phyloP scores from a whole-genome alignment of 2,329 filamentous ascomycete species.

The Chaetothyriales sp. region DNA sequence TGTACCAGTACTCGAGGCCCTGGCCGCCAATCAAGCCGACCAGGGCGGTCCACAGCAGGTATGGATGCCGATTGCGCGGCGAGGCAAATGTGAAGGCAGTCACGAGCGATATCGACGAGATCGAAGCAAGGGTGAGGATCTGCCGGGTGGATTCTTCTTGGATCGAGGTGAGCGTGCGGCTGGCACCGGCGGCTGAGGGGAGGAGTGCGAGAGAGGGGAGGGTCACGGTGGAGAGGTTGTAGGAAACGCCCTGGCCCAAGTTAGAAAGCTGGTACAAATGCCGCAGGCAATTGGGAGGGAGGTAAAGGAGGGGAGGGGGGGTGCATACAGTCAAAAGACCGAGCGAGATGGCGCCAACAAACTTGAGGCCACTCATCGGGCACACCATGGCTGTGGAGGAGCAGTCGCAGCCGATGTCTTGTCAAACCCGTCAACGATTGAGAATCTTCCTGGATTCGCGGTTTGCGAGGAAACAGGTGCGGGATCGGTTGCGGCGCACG shows the following conservation, averaged over 20 bases:
- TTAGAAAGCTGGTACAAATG: not conserved
- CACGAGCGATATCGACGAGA: conserved; percentile 57
- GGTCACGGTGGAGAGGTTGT: conserved; percentile 61
- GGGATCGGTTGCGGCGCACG: not conserved
- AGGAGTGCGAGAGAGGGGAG: conserved; percentile 69
- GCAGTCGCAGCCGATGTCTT: not conserved
- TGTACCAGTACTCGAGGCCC: conserved; percentile 56
- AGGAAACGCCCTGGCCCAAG: conserved; percentile 60
- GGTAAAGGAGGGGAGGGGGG: not conserved
- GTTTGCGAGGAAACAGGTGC: no score
- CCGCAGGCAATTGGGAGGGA: no score
- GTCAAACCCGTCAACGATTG: no score
- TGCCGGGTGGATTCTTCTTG: conserved; percentile 48
- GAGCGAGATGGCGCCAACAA: conserved; percentile 78
- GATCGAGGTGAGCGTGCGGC: conserved; percentile 55
- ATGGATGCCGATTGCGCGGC: conserved; percentile 62
- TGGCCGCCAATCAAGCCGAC: conserved; percentile 34
- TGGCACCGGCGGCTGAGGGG: conserved; percentile 56
- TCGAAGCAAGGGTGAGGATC: conserved; percentile 48
- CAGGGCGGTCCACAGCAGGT: conserved; percentile 70
- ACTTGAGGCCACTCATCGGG: conserved; percentile 68
- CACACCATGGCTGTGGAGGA: conserved; percentile 22
- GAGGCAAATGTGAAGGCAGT: conserved; percentile 68
- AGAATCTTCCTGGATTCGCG: not conserved
- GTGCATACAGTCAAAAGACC: conserved; percentile 69